Evolutionary conservation across 2,329 filamentous ascomycete species (phyloP), one percentile per base, ranked within the genome.

Genomic region (Calonectria crousiana): DNA sequence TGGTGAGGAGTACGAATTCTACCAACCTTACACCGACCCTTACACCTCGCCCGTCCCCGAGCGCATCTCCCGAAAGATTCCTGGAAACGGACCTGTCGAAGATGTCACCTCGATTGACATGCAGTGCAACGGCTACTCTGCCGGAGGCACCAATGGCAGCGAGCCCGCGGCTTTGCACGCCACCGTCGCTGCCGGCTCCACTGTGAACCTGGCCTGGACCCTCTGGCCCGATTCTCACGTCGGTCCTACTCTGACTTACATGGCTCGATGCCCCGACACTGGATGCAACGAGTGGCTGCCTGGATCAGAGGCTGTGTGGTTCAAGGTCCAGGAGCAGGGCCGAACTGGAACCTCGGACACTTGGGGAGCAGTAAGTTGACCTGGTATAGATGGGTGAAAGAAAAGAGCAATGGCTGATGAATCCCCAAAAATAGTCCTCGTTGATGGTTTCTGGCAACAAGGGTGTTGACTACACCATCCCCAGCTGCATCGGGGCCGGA

Each of bases 1-100:
- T 6, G 85, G 86, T 38, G 52, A 81, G 70, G 69, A 75, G 1
- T 84, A 84, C 66, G 77, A 81, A 49, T 81, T 83, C 79, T 81
- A 82, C 69, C 79, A 86, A 72, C 86, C 85, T 14, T 84, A 87
- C 77, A 75, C 79, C 34, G 87, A 89, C 78, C 86, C 86, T 0
- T 89, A 89, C 80, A 83, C 76, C 62, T 79, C 77, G 85, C 88
- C 69, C 73, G 85, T 70, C 60, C 88, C 88, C 20, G 76, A 88
- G 53, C 86, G 90, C n/a, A 88, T 92, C 80, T 90, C 90, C n/a
- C 88, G 90, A 23, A 84, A 85, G 10, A 87, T 92, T 71, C 86
- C 89, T 72, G 90, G 90, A 47, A 92, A 92, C 81, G 90, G 91
- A 4, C 90, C 90, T 0, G 87, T 92, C 28, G 83, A 88, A 71